Conservation (phyloP, 2,329 filamentous ascomycete species). For the Curvularia lunata region DNA sequence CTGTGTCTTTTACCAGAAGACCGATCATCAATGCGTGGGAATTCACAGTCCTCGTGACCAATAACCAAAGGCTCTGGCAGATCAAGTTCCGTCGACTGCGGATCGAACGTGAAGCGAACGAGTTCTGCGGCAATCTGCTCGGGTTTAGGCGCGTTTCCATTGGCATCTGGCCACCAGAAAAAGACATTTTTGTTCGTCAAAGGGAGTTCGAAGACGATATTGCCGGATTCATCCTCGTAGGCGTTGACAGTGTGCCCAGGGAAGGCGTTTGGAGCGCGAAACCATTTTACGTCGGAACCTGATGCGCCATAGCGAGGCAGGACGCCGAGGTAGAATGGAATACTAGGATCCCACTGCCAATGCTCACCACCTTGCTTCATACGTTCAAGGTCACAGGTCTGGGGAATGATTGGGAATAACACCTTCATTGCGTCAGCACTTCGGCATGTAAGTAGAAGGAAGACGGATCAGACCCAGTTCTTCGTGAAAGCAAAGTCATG, state of each 20-base stretch:
- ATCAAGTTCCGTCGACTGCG: slow-evolving; percentile 26
- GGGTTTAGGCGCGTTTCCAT: slow-evolving; percentile 46
- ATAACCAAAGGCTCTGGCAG: slow-evolving; percentile 34
- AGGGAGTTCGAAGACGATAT: slow-evolving; percentile 47
- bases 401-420: slow-evolving; percentile 1
- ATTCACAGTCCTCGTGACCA: slow-evolving; percentile 46
- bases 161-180: slow-evolving; percentile 52
- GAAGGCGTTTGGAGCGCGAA: slow-evolving; percentile 45
- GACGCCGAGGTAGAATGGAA: slow-evolving; percentile 38
- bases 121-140: slow-evolving; percentile 13
- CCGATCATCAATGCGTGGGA: slow-evolving; percentile 53
- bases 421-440: not conserved
- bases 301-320: slow-evolving; percentile 27
- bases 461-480: slow-evolving; percentile 41
- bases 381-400: slow-evolving; percentile 41
- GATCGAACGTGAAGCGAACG: slow-evolving; percentile 47
- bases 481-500: slow-evolving; percentile 54
- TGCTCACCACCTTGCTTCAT: slow-evolving; percentile 51
- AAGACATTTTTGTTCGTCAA: slow-evolving; percentile 52
- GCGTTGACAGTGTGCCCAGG: slow-evolving; percentile 50
- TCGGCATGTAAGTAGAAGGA: not conserved
- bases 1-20: slow-evolving; percentile 42
- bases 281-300: slow-evolving; percentile 41
- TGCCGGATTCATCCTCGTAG: slow-evolving; percentile 23
- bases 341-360: slow-evolving; percentile 47